Evolutionary conservation across 148 eudicot genomes (phyloP).

Genomic region (Nyssa sinensis): DNA sequence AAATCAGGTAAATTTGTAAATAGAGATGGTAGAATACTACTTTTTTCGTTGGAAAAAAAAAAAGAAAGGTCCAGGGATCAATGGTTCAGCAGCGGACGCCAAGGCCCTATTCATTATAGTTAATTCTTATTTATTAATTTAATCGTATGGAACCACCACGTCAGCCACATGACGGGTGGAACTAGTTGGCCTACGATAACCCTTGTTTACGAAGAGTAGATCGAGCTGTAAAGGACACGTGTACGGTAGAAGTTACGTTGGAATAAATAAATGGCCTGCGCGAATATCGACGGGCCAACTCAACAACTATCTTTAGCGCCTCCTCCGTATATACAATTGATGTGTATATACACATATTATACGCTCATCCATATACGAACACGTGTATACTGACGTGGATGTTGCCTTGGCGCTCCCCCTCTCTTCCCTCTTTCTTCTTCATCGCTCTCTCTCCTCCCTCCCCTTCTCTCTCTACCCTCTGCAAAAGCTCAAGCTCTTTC

Average conservation of each 20-base stretch:
- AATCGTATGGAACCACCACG: background rate
- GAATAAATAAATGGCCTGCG: constrained; percentile 25
- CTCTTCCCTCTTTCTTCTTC: constrained; percentile 2
- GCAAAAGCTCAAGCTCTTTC: constrained; percentile 14
- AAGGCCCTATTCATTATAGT: background rate
- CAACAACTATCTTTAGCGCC: constrained; percentile 24
- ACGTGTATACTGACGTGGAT: constrained; percentile 88
- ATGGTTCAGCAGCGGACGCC: background rate
- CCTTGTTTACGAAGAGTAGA: constrained; percentile 20
- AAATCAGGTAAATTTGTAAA: no score
- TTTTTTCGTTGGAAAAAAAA: no score
- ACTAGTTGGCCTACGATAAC: background rate
- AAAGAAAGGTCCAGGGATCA: no score
- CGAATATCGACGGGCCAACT: constrained; percentile 26
- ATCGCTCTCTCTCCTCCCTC: constrained; percentile 13
- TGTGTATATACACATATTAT: background rate
- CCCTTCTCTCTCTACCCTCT: constrained; percentile 17
- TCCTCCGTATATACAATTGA: background rate
- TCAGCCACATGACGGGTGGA: background rate
- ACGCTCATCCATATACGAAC: constrained; percentile 28
- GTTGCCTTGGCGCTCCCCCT: constrained; percentile 54
- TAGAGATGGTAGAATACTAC: no score
- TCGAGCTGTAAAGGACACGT: constrained; percentile 29
- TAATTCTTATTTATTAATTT: background rate
- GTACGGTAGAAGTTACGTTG: constrained; percentile 14